Conservation (phyloP, 2,329 filamentous ascomycete genomes). For the Lecanicillium sp. region DNA sequence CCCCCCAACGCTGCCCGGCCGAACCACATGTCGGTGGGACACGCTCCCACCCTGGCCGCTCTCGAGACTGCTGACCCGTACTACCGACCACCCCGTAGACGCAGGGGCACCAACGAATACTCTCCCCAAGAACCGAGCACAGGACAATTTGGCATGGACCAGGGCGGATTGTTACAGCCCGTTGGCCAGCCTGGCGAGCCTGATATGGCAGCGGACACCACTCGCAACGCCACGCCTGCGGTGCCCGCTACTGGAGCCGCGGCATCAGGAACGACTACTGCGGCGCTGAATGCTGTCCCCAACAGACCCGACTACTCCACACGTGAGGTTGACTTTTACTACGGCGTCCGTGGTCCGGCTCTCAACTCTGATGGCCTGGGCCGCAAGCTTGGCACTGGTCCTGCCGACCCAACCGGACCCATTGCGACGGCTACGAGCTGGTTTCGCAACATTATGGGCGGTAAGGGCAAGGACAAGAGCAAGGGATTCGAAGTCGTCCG, state of each 20-base stretch:
- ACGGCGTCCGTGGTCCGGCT: conserved; percentile 83
- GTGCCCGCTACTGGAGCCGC: conserved; percentile 25
- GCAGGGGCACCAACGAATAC: conserved; percentile 50
- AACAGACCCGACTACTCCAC: conserved; percentile 82
- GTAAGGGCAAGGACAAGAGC: conserved; percentile 86
- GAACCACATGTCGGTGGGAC: conserved; percentile 37
- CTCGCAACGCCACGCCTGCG: conserved; percentile 39
- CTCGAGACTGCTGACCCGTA: conserved; percentile 66
- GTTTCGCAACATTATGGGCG: conserved; percentile 73
- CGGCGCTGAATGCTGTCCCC: conserved; percentile 37
- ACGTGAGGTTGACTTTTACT: conserved; percentile 95
- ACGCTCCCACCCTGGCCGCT: conserved; percentile 38
- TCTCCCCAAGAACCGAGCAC: conserved; percentile 26
- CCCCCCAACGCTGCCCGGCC: conserved; percentile 44
- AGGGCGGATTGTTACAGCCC: conserved; percentile 33
- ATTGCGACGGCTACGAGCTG: conserved; percentile 85
- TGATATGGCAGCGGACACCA: conserved; percentile 35
- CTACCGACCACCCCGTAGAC: conserved; percentile 75
- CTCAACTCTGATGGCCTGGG: conserved; percentile 75
- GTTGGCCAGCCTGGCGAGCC: conserved; percentile 29
- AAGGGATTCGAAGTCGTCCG: conserved; percentile 97
- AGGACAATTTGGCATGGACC: conserved; percentile 25
- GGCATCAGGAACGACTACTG: conserved; percentile 14
- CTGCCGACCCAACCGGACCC: conserved; percentile 87
- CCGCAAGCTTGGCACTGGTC: conserved; percentile 84